Evolutionary conservation across 2,329 filamentous ascomycete species (phyloP).

Genomic region (Colletotrichum sansevieriae): DNA sequence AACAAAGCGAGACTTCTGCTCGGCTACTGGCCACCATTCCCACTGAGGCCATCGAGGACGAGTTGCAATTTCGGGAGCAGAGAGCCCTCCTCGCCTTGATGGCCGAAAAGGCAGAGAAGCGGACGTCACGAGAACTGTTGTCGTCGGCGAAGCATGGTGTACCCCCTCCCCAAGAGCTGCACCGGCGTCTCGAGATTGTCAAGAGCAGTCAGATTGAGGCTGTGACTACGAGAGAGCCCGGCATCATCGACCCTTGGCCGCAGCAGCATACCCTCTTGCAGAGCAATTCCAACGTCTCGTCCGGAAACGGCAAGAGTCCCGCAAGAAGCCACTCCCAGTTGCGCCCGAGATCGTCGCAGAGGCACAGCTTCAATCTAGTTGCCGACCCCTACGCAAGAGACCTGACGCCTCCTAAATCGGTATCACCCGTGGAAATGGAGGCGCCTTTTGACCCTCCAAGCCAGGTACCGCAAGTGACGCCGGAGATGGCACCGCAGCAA

Average conservation of each 20-base stretch:
- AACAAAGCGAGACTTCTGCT: background rate
- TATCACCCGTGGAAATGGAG: conserved; percentile 36
- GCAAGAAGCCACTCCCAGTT: conserved; percentile 12
- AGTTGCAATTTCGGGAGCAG: conserved; percentile 12
- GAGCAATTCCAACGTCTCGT: conserved; percentile 12
- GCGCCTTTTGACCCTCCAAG: conserved; percentile 25
- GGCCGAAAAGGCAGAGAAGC: conserved; percentile 23
- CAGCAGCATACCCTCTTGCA: conserved; percentile 22
- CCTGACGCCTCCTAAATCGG: conserved; percentile 36
- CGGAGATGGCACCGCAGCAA: conserved; percentile 1
- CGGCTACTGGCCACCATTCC: conserved; percentile 4
- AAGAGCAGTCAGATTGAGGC: conserved; percentile 39
- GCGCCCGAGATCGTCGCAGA: conserved; percentile 22
- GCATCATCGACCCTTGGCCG: conserved; percentile 7
- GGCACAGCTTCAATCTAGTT: conserved; percentile 38
- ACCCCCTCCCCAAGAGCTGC: conserved; percentile 31
- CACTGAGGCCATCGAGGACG: conserved; percentile 10
- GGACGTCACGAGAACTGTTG: background rate
- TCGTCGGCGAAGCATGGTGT: conserved; percentile 28
- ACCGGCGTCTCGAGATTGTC: conserved; percentile 36
- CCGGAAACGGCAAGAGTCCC: conserved; percentile 21
- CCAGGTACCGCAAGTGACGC: conserved; percentile 3
- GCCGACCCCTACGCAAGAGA: conserved; percentile 35
- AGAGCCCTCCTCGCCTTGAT: background rate
- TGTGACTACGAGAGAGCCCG: conserved; percentile 18